Evolutionary conservation across 2,329 filamentous ascomycete genomes (phyloP), one percentile per base, ranked within the genome.

Genomic region (Neofusicoccum sp.): DNA sequence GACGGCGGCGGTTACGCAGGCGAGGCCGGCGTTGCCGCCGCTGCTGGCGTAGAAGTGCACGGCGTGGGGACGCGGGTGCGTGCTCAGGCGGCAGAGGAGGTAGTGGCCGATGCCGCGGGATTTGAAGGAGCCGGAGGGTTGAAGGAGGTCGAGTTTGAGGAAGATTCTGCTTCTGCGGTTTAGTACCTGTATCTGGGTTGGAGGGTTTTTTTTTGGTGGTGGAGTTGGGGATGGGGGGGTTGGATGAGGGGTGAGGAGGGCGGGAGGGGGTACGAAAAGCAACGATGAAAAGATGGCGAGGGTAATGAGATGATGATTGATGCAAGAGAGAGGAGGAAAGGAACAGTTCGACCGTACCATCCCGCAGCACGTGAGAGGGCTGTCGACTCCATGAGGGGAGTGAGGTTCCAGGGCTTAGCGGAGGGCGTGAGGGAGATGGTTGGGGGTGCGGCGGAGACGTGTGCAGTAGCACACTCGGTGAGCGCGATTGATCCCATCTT

Each of bases 111-210:
- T 86, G 34, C 89, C 91, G 67, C 79, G 70, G 50, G 90, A 93
- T 76, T 96, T 95, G 86, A 96, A 96, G 43, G 90, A 93, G 66
- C 90, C 90, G 28, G 89, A 90, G 4, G 92, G 92, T 72, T 96
- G 92, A 61, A 93, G 85, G 73, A 90, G 91, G 70, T 96, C 92
- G 66, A 95, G 85, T 76, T 96, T 96, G 71, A 96, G 87, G 76
- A 90, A 91, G 75, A 96, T 86, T 79, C 90, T 88, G 80, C 90
- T 83, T 58, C 54, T 58, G 36, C 54, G 54, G 41, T 58, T 58
- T 58, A 58, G 54, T 36, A 58, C 54, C 54, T 14, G 54, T 45
- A 45, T 58, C 39, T 58, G 22, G 37, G 8, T 9, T 34, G 8
- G 22, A 5, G 7, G 14, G 41, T 44, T 44, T 14, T 12, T 56